These are phyloP conservation scores for Trichosporon sp. DNA, from an alignment of 1,284 basidiomycete species.

Conservation along the genomic window DNA sequence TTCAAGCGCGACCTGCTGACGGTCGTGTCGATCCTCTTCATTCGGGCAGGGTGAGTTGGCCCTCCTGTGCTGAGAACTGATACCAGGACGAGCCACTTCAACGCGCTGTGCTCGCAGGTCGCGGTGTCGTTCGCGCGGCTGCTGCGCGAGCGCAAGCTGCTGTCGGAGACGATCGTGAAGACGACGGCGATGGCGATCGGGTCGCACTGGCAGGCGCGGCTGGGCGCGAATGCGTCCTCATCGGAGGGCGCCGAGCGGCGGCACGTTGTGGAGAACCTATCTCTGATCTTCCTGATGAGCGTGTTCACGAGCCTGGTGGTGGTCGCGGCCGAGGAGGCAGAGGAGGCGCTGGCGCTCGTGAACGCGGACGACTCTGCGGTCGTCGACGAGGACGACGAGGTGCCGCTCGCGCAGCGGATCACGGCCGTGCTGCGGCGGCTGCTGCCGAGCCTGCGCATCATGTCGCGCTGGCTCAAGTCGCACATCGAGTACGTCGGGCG, in stretches of 20 bases:
- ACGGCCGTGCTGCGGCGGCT: constrained; percentile 79
- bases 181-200: constrained; percentile 69
- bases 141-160: constrained; percentile 65
- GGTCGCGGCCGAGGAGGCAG: constrained; percentile 59
- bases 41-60: constrained; percentile 48
- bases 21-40: constrained; percentile 52
- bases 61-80: neutral
- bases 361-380: constrained; percentile 41
- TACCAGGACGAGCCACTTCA: constrained; percentile 34
- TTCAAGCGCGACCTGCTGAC: constrained; percentile 69
- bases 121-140: constrained; percentile 45
- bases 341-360: constrained; percentile 31
- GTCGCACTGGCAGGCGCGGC: constrained; percentile 74
- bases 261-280: constrained; percentile 59
- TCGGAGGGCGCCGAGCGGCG: constrained; percentile 23
- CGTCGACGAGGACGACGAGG: constrained; percentile 40
- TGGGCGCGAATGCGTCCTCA: constrained; percentile 51
- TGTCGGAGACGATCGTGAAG: constrained; percentile 69
- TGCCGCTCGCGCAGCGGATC: constrained; percentile 66
- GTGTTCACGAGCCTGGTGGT: constrained; percentile 65
- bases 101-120: constrained; percentile 20
- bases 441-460: constrained; percentile 78
- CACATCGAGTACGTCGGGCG: constrained; percentile 66
- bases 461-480: constrained; percentile 80
- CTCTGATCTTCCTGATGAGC: constrained; percentile 68